phyloP scores from a whole-genome alignment of 2,329 filamentous ascomycete species.

The Trichophyton mentagrophytes region DNA sequence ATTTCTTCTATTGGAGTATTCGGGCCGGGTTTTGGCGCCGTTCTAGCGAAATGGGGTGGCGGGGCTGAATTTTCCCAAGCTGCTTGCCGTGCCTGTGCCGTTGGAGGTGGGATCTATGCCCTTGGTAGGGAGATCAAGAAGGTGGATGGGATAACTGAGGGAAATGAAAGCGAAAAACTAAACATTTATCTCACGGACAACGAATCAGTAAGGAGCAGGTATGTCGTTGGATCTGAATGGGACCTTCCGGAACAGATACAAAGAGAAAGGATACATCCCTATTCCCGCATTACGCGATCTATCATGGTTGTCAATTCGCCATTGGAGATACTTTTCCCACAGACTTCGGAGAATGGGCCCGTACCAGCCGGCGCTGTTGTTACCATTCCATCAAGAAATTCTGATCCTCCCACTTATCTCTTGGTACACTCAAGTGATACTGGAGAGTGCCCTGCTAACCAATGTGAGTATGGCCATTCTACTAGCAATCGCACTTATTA shows the following conservation, averaged over 20 bases:
- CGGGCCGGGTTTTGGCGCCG: slow-evolving; percentile 75
- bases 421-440: slow-evolving; percentile 77
- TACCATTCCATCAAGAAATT: slow-evolving; percentile 26
- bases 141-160: slow-evolving; percentile 8
- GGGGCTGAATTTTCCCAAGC: slow-evolving; percentile 82
- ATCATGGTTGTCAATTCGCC: slow-evolving; percentile 58
- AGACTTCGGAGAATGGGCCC: slow-evolving; percentile 60
- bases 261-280: slow-evolving; percentile 10
- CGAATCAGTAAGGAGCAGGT: slow-evolving; percentile 26
- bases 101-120: slow-evolving; percentile 84
- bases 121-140: slow-evolving; percentile 54
- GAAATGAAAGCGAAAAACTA: slow-evolving; percentile 14
- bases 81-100: slow-evolving; percentile 75
- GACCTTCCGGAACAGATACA: slow-evolving; percentile 22
- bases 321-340: slow-evolving; percentile 54
- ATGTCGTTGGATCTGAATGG: slow-evolving; percentile 27
- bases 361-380: slow-evolving; percentile 53
- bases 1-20: slow-evolving; percentile 77
- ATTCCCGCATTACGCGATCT: slow-evolving; percentile 42
- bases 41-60: slow-evolving; percentile 89
- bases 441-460: slow-evolving; percentile 74
- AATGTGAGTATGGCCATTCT: slow-evolving; percentile 57
- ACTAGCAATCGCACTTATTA: slow-evolving; percentile 9
- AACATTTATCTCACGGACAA: slow-evolving; percentile 25
- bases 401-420: slow-evolving; percentile 42